Conservation (phyloP, 2,329 filamentous ascomycete genomes). For the Pyrenochaeta sp. region DNA sequence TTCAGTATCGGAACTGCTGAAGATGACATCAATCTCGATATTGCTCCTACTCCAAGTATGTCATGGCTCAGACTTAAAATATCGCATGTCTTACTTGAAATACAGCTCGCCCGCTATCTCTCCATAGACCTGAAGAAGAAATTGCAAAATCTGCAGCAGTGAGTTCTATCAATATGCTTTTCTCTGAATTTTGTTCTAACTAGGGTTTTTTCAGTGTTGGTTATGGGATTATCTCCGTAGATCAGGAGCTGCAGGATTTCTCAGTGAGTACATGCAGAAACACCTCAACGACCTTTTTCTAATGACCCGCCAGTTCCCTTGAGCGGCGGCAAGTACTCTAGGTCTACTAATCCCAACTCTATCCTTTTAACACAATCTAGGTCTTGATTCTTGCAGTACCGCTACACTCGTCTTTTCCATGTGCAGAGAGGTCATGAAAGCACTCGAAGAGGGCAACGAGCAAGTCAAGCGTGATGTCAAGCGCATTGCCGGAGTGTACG, state of each 20-base stretch:
- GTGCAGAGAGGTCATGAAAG: slow-evolving; percentile 64
- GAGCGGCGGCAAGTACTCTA: no score
- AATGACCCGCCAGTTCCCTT: no score
- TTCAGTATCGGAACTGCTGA: slow-evolving; percentile 54
- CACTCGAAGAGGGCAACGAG: slow-evolving; percentile 58
- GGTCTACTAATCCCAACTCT: background rate
- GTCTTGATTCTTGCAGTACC: slow-evolving; percentile 5
- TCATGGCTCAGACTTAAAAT: background rate
- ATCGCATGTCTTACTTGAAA: background rate
- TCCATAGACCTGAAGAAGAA: slow-evolving; percentile 62
- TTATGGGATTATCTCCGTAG: slow-evolving; percentile 70
- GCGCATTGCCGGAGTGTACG: slow-evolving; percentile 59
- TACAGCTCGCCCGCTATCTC: background rate
- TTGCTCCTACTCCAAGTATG: slow-evolving; percentile 52
- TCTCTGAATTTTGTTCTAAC: no score
- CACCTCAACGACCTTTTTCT: no score
- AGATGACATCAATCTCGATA: slow-evolving; percentile 54
- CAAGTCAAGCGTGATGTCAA: slow-evolving; percentile 64
- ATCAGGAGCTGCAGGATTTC: slow-evolving; percentile 61
- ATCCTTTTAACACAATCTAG: no score
- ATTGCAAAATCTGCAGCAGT: slow-evolving; percentile 69
- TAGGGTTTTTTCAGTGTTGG: no score
- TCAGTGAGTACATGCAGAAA: no score
- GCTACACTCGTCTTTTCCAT: slow-evolving; percentile 48
- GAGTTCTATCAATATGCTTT: no score